Evolutionary conservation across 1,284 basidiomycete species (phyloP), one percentile per base, ranked within the genome.

Genomic region (Wallemia mellicola): DNA sequence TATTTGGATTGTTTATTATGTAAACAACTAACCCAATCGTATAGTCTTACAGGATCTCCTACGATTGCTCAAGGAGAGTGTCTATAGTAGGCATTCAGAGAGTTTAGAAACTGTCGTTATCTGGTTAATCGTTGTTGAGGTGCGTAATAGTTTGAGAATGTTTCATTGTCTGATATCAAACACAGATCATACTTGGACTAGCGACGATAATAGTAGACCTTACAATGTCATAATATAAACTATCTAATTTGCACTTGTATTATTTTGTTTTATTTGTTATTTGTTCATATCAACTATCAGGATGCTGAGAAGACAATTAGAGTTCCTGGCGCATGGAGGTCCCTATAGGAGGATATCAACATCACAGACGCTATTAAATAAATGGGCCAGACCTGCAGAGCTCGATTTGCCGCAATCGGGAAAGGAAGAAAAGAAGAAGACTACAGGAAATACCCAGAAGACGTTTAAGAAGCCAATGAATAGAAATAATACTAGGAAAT

Each of bases 81-180:
- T 94, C 30, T 87, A 86, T 24, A 86, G 81, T 63, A 79, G 80
- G 65, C 89, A 96, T 66, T 81, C 86, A 1, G 89, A 96, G 70
- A 79, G 87, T 38, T 74, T 96, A n/a, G 89, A 96, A 70, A 84
- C 86, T 65, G 87, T 96, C 63, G 86, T 96, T 64, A 94, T 96
- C 63, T 79, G 81, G 59, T 75, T 96, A 62, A 95, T 96, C 69
- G 88, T 72, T 56, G 81, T 91, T 60, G 83, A 89, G 70, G 88
- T 89, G 62, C 77, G 81, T 32, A 74, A 83, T 32, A 81, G 81
- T 59, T 79, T 83, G 61, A 73, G 54, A 81, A 82, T 68, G 71
- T 82, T 26, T 24, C 25, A 30, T 9, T 26, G 32, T 33, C 27
- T 30, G 7, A 30, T 7, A 17, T 30, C 9, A 7, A 30, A 30